A percentile compares a stretch with the other conserved stretches of the same genome.
phyloP scores from a whole-genome alignment of 306 rosid species.

The Prosopis cineraria region DNA sequence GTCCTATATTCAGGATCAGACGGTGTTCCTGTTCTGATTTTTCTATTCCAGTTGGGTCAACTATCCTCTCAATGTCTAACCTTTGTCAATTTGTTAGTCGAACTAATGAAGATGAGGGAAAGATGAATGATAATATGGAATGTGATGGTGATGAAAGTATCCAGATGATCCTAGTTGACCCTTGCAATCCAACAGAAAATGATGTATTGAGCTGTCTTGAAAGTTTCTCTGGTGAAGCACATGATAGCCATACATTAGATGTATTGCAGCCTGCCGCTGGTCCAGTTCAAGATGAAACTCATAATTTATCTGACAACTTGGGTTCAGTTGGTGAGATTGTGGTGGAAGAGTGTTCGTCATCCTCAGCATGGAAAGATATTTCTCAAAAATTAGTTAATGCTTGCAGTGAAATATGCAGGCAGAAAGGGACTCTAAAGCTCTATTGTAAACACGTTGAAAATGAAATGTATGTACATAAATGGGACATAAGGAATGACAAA shows the following conservation, averaged over 20 bases:
- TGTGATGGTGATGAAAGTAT: conserved; percentile 54
- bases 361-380: conserved; percentile 73
- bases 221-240: conserved; percentile 42
- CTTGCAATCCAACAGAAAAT: conserved; percentile 62
- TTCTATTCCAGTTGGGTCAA: conserved; percentile 65
- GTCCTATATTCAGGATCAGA: conserved; percentile 80
- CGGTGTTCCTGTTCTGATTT: conserved; percentile 72
- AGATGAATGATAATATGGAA: conserved; percentile 39
- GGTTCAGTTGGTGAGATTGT: conserved; percentile 67
- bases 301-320: conserved; percentile 32
- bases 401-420: conserved; percentile 62
- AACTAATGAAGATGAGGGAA: conserved; percentile 46
- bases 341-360: conserved; percentile 72
- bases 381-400: conserved; percentile 62
- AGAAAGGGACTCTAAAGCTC: conserved; percentile 62
- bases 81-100: conserved; percentile 45
- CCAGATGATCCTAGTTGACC: conserved; percentile 70
- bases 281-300: conserved; percentile 42
- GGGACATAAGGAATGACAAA: conserved; percentile 37
- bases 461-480: conserved; percentile 38
- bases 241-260: conserved; percentile 41
- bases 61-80: conserved; percentile 53
- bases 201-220: conserved; percentile 72
- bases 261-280: conserved; percentile 37
- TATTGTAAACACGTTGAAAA: conserved; percentile 69